phyloP scores from a whole-genome alignment of 495 filamentous ascomycete genomes.

The Aspergillus bertholletiae region DNA sequence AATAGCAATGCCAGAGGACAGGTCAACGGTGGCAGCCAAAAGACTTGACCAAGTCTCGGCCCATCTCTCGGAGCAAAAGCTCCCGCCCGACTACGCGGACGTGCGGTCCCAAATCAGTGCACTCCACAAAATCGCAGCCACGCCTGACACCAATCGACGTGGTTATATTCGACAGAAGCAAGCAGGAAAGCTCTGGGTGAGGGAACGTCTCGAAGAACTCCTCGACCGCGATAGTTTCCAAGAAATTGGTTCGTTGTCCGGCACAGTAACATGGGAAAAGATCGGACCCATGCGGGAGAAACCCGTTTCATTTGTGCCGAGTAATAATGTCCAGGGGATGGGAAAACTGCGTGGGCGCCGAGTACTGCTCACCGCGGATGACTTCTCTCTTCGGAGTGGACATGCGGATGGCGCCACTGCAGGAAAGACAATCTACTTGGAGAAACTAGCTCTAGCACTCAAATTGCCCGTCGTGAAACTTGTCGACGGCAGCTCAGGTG shows the following conservation, averaged over 20 bases:
- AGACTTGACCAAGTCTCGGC: constrained; percentile 35
- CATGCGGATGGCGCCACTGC: constrained; percentile 58
- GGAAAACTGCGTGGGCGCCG: constrained; percentile 49
- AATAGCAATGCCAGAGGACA: constrained; percentile 11
- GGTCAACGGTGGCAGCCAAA: constrained; percentile 22
- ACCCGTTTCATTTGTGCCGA: constrained; percentile 45
- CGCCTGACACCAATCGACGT: constrained; percentile 47
- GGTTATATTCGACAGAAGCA: constrained; percentile 59
- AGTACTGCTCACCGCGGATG: constrained; percentile 58
- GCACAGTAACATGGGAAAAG: constrained; percentile 56
- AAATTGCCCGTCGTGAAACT: constrained; percentile 59
- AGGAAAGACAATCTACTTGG: constrained; percentile 58
- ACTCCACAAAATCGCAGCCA: constrained; percentile 48
- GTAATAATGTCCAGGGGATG: constrained; percentile 52
- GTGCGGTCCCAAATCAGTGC: constrained; percentile 49
- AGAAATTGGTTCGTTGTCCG: constrained; percentile 57
- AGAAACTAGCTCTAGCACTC: constrained; percentile 48
- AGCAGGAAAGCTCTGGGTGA: constrained; percentile 64
- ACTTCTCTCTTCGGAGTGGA: constrained; percentile 60
- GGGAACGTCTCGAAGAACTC: constrained; percentile 53
- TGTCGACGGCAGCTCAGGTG: constrained; percentile 59
- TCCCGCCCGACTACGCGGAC: constrained; percentile 60
- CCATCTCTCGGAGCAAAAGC: constrained; percentile 32
- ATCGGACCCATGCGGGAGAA: constrained; percentile 45
- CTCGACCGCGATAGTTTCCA: constrained; percentile 51